Conservation (phyloP, 2,329 filamentous ascomycete genomes). For the Exophiala spinifera region DNA sequence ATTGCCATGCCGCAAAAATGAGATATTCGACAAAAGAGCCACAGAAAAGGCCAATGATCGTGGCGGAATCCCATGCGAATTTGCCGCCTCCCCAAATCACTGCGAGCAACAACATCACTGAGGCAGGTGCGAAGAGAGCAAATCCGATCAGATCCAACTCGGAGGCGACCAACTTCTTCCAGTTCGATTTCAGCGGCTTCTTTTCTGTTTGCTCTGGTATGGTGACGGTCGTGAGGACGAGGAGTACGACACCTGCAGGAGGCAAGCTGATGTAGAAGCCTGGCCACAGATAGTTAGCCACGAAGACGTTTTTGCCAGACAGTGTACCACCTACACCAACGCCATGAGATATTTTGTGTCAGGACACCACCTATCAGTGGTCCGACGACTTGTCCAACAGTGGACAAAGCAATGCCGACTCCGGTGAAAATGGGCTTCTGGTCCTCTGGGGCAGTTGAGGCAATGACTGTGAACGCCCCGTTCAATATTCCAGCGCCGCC, state of each 20-base stretch:
- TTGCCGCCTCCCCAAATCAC: slow-evolving; percentile 22
- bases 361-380: slow-evolving; percentile 45
- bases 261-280: slow-evolving; percentile 47
- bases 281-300: background rate
- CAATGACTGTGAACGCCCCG: slow-evolving; percentile 46
- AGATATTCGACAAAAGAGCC: slow-evolving; percentile 31
- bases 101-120: slow-evolving; percentile 28
- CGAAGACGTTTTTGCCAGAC: background rate
- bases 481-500: slow-evolving; percentile 34
- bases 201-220: slow-evolving; percentile 20
- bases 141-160: slow-evolving; percentile 57
- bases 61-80: slow-evolving; percentile 35
- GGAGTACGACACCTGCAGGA: slow-evolving; percentile 38
- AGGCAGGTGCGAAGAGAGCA: slow-evolving; percentile 52
- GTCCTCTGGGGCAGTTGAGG: slow-evolving; percentile 32
- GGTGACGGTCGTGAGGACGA: slow-evolving; percentile 30
- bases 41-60: slow-evolving; percentile 39
- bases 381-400: slow-evolving; percentile 40
- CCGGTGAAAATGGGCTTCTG: slow-evolving; percentile 37
- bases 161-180: slow-evolving; percentile 19
- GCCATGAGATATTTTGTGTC: slow-evolving; percentile 37
- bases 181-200: slow-evolving; percentile 6
- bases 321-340: slow-evolving; percentile 23
- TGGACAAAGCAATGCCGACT: slow-evolving; percentile 33
- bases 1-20: slow-evolving; percentile 34